Evolutionary conservation across 345 rosid genomes (phyloP).

Genomic region (Bruguiera parviflora): DNA sequence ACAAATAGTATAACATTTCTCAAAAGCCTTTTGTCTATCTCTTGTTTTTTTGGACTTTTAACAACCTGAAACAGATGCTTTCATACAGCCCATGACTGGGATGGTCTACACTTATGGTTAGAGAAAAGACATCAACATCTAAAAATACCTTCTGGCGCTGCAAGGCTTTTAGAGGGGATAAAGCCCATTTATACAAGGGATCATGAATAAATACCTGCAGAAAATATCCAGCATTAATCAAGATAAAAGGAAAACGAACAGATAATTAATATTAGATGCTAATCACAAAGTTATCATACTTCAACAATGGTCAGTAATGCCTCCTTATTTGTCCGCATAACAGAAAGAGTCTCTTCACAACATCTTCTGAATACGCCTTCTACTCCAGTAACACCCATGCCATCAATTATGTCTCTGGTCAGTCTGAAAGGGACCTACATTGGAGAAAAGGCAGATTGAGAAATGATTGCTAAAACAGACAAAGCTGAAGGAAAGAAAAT

Average conservation of each 20-base stretch:
- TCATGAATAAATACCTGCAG: conserved; percentile 97
- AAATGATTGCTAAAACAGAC: conserved; percentile 3
- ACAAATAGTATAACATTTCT: too few relatives aligned
- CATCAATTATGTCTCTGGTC: conserved; percentile 89
- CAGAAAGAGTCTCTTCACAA: conserved; percentile 91
- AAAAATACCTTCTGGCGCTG: conserved; percentile 90
- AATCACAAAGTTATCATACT: conserved; percentile 41
- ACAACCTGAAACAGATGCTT: neutral
- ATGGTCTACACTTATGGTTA: neutral
- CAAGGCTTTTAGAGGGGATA: conserved; percentile 94
- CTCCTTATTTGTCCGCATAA: conserved; percentile 96
- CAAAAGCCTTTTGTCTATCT: too few relatives aligned
- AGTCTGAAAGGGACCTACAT: conserved; percentile 91
- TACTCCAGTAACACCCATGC: conserved; percentile 97
- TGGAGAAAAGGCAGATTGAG: conserved; percentile 8
- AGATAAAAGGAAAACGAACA: neutral
- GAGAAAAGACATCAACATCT: neutral
- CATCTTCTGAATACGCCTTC: conserved; percentile 96
- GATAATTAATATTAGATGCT: neutral
- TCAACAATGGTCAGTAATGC: conserved; percentile 90
- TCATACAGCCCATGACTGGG: neutral
- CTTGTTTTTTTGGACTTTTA: neutral
- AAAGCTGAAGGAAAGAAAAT: conserved; percentile 11
- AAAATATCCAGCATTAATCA: conserved; percentile 17
- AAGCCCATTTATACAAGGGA: conserved; percentile 97